Conservation (phyloP, 2,329 filamentous ascomycete genomes). For the Camptophora hylomeconis region DNA sequence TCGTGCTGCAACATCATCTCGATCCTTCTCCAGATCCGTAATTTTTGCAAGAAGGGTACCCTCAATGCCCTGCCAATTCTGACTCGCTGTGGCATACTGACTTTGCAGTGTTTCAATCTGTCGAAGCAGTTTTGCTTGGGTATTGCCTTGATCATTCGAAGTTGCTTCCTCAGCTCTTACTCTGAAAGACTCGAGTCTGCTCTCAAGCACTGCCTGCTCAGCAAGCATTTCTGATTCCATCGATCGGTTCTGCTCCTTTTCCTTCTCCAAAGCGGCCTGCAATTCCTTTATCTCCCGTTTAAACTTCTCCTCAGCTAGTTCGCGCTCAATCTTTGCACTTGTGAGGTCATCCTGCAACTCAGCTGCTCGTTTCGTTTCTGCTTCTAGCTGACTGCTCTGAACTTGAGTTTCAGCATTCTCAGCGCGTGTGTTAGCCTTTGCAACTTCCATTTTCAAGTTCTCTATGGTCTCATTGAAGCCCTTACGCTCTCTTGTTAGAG, state of each 20-base stretch:
- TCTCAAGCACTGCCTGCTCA: constrained; percentile 68
- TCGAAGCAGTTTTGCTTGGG: constrained; percentile 76
- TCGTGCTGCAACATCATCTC: constrained; percentile 69
- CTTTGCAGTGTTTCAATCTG: constrained; percentile 94
- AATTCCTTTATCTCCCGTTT: constrained; percentile 58
- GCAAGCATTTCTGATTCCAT: constrained; percentile 65
- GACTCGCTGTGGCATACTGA: constrained; percentile 84
- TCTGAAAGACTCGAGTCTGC: constrained; percentile 78
- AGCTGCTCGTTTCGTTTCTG: constrained; percentile 44
- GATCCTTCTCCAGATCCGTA: constrained; percentile 71
- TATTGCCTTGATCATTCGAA: constrained; percentile 66
- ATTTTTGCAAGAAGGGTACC: constrained; percentile 68
- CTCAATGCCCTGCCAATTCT: constrained; percentile 97
- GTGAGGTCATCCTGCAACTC: constrained; percentile 53
- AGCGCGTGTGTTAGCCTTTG: constrained; percentile 52
- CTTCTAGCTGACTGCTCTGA: constrained; percentile 54
- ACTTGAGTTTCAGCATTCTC: constrained; percentile 54
- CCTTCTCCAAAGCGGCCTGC: constrained; percentile 58
- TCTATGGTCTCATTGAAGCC: constrained; percentile 52
- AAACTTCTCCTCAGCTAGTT: constrained; percentile 56
- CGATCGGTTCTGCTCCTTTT: constrained; percentile 54
- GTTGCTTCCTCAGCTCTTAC: constrained; percentile 78
- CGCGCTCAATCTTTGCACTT: constrained; percentile 59
- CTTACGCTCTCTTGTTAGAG: constrained; percentile 49
- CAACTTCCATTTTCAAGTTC: constrained; percentile 57